Percentiles rank a stretch among this genome's conserved stretches.
phyloP scores from a whole-genome alignment of 257 asterid species.

The Leonotis leonurus region DNA sequence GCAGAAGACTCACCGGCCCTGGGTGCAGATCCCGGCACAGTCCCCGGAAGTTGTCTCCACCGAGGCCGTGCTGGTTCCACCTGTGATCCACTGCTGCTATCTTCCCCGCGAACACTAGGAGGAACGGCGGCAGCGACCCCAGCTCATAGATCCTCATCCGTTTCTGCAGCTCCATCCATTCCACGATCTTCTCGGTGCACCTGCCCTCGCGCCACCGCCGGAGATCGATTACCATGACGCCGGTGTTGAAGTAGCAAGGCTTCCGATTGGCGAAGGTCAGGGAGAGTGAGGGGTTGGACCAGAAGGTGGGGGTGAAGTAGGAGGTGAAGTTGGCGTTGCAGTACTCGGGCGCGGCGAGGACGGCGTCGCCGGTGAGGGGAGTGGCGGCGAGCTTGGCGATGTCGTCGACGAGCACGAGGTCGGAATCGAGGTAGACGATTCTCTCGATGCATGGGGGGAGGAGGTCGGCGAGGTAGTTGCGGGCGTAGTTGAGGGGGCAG shows the following conservation, averaged over 20 bases:
- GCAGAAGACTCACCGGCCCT: constrained; percentile 87
- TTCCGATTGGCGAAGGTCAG: constrained; percentile 55
- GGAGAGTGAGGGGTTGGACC: constrained; percentile 86
- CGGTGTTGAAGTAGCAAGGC: constrained; percentile 90
- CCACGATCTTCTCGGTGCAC: constrained; percentile 59
- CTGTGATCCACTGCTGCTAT: constrained; percentile 88
- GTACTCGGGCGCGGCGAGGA: constrained; percentile 86
- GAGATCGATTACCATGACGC: constrained; percentile 86
- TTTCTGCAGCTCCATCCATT: constrained; percentile 98
- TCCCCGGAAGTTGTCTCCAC: constrained; percentile 84
- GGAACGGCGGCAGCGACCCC: constrained; percentile 90
- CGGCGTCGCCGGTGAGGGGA: constrained; percentile 40
- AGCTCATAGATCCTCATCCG: constrained; percentile 87
- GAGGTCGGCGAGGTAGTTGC: constrained; percentile 78
- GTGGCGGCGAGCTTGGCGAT: constrained; percentile 69
- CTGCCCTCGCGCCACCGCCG: constrained; percentile 65
- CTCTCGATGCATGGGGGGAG: constrained; percentile 47
- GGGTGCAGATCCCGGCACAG: constrained; percentile 81
- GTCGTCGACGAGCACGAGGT: constrained; percentile 82
- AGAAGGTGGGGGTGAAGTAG: constrained; percentile 89
- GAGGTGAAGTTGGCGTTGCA: constrained; percentile 90
- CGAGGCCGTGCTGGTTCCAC: constrained; percentile 98
- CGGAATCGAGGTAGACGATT: constrained; percentile 84
- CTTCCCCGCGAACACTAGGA: constrained; percentile 81
- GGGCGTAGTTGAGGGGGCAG: constrained; percentile 89